Evolutionary conservation across 108 stramenopile genomes (phyloP).

Genomic region (Nitzschia sp.): DNA sequence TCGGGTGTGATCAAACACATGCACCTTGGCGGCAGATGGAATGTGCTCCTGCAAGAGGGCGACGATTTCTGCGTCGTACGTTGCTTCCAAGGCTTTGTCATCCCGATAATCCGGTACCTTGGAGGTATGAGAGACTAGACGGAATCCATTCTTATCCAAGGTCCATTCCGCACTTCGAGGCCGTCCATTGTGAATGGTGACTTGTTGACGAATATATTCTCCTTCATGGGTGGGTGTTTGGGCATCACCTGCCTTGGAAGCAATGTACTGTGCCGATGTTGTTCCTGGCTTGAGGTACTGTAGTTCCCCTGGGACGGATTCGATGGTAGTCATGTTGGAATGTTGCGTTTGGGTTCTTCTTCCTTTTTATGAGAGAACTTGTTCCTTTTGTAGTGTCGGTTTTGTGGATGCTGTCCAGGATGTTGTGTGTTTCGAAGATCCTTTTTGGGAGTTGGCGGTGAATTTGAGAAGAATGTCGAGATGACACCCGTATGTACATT

Average conservation of each 20-base stretch:
- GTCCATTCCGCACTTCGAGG: not conserved
- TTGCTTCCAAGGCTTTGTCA: not conserved
- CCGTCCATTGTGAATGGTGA: constrained; percentile 5
- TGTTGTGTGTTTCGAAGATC: no score
- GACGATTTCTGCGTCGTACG: not conserved
- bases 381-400: no score
- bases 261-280: not conserved
- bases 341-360: no score
- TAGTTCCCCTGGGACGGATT: not conserved
- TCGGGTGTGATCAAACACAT: not conserved
- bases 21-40: not conserved
- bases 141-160: not conserved
- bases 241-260: not conserved
- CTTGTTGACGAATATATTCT: not conserved
- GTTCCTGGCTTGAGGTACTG: not conserved
- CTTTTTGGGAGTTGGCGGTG: no score
- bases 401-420: no score
- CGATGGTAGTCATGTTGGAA: not conserved
- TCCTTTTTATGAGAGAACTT: no score
- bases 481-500: no score
- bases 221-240: not conserved
- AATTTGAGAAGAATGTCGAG: no score
- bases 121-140: not conserved
- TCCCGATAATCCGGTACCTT: not conserved
- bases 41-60: not conserved